Evolutionary conservation across 2,329 filamentous ascomycete genomes (phyloP).

Genomic region (Neopestalotiopsis clavispora): DNA sequence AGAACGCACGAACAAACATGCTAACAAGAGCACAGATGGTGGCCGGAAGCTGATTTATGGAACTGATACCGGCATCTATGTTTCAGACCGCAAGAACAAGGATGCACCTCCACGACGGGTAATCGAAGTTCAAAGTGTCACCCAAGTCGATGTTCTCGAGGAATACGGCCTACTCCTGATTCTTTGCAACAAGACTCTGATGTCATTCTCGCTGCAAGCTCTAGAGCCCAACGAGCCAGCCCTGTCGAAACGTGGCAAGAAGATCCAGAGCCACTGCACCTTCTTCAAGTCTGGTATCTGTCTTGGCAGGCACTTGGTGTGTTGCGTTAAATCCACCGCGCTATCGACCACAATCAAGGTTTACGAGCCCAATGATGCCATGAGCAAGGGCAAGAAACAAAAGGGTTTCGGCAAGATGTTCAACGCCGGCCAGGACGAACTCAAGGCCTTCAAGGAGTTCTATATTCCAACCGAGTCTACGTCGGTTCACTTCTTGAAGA

Average conservation of each 20-base stretch:
- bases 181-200: conserved; percentile 88
- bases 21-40: conserved; percentile 67
- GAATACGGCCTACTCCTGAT: conserved; percentile 93
- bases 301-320: conserved; percentile 90
- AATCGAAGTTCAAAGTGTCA: conserved; percentile 84
- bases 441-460: conserved; percentile 98
- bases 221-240: conserved; percentile 84
- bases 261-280: conserved; percentile 96
- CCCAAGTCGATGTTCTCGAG: conserved; percentile 94
- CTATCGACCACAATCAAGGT: conserved; percentile 97
- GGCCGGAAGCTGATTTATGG: conserved; percentile 93
- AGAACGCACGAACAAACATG: neutral
- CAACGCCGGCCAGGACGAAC: conserved; percentile 86
- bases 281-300: conserved; percentile 99
- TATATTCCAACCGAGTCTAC: conserved; percentile 99
- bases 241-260: conserved; percentile 84
- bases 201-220: conserved; percentile 86
- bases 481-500: conserved; percentile 96
- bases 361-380: conserved; percentile 95
- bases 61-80: conserved; percentile 91
- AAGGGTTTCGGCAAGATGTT: conserved; percentile 97
- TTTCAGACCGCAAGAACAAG: conserved; percentile 89
- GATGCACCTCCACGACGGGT: conserved; percentile 82
- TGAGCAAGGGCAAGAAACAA: conserved; percentile 93
- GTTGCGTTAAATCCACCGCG: conserved; percentile 92